These are phyloP conservation scores for Mortierella claussenii DNA, from an alignment of 192 early-diverging fungal species.

Conservation along the genomic window DNA sequence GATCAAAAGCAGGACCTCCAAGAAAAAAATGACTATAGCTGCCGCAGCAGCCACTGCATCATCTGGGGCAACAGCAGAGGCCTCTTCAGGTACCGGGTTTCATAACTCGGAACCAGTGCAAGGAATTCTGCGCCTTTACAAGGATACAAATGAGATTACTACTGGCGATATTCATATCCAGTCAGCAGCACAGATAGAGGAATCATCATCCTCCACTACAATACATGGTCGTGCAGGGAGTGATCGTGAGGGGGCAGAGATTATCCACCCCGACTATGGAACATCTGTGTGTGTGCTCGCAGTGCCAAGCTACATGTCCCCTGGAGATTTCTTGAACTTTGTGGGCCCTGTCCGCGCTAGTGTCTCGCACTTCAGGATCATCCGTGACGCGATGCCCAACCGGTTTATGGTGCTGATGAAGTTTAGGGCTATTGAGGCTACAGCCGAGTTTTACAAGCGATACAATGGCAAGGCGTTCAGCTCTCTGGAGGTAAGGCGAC, in stretches of 20 bases:
- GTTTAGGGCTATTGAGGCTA: slow-evolving; percentile 70
- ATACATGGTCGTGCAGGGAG: background rate
- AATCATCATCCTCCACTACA: background rate
- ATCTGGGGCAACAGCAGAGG: slow-evolving; percentile 5
- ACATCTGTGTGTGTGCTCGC: slow-evolving; percentile 80
- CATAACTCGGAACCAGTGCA: slow-evolving; percentile 30
- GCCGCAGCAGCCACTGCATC: slow-evolving; percentile 8
- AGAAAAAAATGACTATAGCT: background rate
- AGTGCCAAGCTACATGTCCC: slow-evolving; percentile 89
- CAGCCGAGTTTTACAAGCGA: slow-evolving; percentile 74
- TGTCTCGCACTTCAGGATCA: slow-evolving; percentile 81
- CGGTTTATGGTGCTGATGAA: slow-evolving; percentile 90
- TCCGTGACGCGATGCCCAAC: slow-evolving; percentile 85
- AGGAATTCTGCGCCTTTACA: slow-evolving; percentile 77
- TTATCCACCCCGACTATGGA: slow-evolving; percentile 46
- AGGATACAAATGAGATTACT: slow-evolving; percentile 60
- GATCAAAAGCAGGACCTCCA: slow-evolving; percentile 14
- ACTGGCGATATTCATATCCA: slow-evolving; percentile 30
- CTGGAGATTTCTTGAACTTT: slow-evolving; percentile 91
- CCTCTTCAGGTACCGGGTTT: slow-evolving; percentile 13
- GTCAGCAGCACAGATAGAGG: slow-evolving; percentile 6
- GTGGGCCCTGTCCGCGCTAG: slow-evolving; percentile 73
- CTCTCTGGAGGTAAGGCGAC: slow-evolving; percentile 72
- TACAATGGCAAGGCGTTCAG: slow-evolving; percentile 91
- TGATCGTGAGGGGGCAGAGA: slow-evolving; percentile 17